phyloP scores from a whole-genome alignment of 441 rosid species.

The Adansonia gregorii region DNA sequence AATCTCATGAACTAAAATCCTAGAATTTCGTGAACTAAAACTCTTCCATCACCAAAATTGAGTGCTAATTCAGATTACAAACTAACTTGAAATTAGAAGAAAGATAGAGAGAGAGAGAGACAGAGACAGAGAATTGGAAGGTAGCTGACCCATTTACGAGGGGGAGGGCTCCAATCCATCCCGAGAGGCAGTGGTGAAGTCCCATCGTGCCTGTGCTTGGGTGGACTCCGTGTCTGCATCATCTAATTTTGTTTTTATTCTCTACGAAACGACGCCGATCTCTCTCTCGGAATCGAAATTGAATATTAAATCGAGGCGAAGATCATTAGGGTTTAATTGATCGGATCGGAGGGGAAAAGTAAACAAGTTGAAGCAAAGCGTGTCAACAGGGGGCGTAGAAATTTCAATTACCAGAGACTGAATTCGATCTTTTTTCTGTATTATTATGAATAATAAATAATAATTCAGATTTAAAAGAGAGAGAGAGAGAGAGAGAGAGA shows the following conservation, averaged over 20 bases:
- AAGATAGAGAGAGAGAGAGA: background rate
- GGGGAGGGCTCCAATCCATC: slow-evolving; percentile 99
- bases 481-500: background rate
- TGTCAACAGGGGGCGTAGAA: background rate
- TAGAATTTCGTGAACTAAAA: background rate
- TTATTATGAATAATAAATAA: background rate
- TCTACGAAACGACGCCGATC: slow-evolving; percentile 33
- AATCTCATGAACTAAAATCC: background rate
- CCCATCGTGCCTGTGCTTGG: slow-evolving; percentile 97
- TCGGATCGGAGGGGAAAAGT: slow-evolving; percentile 36
- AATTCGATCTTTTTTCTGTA: background rate
- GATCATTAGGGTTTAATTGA: slow-evolving; percentile 34
- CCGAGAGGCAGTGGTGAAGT: slow-evolving; percentile 98
- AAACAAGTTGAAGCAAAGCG: background rate
- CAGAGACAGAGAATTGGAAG: background rate
- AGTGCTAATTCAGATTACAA: slow-evolving; percentile 15
- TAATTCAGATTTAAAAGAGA: background rate
- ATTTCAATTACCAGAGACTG: background rate
- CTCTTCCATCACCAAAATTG: background rate
- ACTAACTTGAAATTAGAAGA: background rate
- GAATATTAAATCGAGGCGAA: slow-evolving; percentile 16
- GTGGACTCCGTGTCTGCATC: slow-evolving; percentile 73
- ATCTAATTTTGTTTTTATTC: slow-evolving; percentile 6
- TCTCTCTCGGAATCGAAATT: slow-evolving; percentile 16
- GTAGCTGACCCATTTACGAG: slow-evolving; percentile 84